Conservation (phyloP, 2,329 filamentous ascomycete species). For the Metarhizium sp. region DNA sequence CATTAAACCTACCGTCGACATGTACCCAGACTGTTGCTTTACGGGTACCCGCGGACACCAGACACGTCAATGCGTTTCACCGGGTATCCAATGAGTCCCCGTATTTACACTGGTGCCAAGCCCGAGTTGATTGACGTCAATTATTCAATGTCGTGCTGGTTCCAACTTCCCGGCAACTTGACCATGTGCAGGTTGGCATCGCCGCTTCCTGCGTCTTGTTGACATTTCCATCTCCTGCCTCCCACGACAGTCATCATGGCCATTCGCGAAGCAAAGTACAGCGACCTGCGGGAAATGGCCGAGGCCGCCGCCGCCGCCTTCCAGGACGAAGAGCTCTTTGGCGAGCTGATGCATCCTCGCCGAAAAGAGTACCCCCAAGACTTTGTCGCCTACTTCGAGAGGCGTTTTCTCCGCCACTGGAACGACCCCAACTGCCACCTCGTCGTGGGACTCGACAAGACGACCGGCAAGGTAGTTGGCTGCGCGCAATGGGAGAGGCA, state of each 20-base stretch:
- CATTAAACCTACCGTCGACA: no score
- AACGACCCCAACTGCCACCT: slow-evolving; percentile 18
- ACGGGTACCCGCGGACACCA: no score
- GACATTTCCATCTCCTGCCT: no score
- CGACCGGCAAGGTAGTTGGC: slow-evolving; percentile 13
- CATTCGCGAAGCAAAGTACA: slow-evolving; percentile 7
- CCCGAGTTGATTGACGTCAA: no score
- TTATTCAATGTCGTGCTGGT: no score
- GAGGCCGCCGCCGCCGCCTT: slow-evolving; percentile 22
- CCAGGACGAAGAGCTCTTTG: slow-evolving; percentile 23
- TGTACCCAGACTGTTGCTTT: no score
- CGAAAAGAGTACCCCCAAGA: slow-evolving; percentile 21
- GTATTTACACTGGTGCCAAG: no score
- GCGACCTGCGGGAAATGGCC: slow-evolving; percentile 18
- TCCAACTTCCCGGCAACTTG: no score
- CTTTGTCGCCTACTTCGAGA: slow-evolving; percentile 20
- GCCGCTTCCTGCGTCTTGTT: no score
- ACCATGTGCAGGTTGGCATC: no score
- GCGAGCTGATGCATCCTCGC: slow-evolving; percentile 23
- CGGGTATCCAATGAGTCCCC: no score
- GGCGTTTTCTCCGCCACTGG: slow-evolving; percentile 15
- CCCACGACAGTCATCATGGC: not conserved
- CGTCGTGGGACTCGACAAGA: slow-evolving; percentile 16
- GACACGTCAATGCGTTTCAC: no score
- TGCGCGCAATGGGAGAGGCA: slow-evolving; percentile 9